Evolutionary conservation across 1,284 basidiomycete genomes (phyloP).

Genomic region (Caloboletus firmus): DNA sequence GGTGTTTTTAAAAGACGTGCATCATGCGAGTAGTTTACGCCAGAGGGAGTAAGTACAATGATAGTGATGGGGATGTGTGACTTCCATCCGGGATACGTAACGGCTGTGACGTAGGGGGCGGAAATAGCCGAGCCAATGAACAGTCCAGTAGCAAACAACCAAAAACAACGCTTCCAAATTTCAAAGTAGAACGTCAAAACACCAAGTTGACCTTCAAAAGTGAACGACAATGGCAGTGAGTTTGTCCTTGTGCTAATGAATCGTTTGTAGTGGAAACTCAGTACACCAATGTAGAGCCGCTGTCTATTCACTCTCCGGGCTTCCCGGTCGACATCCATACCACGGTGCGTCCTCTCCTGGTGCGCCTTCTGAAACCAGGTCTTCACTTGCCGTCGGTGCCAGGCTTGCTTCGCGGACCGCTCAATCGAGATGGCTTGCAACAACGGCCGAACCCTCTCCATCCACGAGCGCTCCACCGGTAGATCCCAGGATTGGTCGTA

Average conservation of each 20-base stretch:
- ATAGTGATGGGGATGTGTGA: too few species aligned
- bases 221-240: conserved; percentile 27
- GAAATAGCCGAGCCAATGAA: not conserved
- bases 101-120: too few species aligned
- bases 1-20: too few species aligned
- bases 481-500: conserved; percentile 76
- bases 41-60: too few species aligned
- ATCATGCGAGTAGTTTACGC: too few species aligned
- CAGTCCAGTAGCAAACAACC: conserved; percentile 17
- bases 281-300: conserved; percentile 16
- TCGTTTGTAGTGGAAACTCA: not conserved
- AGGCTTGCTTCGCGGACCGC: conserved; percentile 24
- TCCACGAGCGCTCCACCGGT: conserved; percentile 43
- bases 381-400: not conserved
- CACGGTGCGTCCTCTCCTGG: conserved; percentile 16
- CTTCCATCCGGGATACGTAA: too few species aligned
- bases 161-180: conserved; percentile 24
- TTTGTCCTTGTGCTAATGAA: not conserved
- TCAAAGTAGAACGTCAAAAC: conserved; percentile 12
- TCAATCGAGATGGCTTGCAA: conserved; percentile 48
- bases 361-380: not conserved
- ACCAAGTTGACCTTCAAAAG: too few species aligned
- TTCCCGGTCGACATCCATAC: conserved; percentile 14
- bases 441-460: conserved; percentile 44
- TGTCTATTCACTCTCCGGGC: conserved; percentile 18